Conservation (phyloP, 257 asterid genomes). For the Plantago elongata region DNA sequence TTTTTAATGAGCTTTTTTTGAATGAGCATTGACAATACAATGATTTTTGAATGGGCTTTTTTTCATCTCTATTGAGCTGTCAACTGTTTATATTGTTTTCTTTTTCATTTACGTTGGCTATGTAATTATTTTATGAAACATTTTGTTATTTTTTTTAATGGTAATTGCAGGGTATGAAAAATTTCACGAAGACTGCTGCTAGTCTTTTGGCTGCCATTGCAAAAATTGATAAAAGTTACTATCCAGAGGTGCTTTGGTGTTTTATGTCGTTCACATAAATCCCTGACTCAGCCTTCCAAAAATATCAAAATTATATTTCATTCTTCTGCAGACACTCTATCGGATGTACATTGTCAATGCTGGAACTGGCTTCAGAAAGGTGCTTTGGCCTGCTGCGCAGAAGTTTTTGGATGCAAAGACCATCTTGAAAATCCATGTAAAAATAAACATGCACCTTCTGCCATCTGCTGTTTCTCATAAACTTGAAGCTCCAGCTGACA, state of each 20-base stretch:
- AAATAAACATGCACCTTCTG: not conserved
- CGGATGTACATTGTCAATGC: constrained; percentile 88
- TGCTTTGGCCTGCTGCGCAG: constrained; percentile 96
- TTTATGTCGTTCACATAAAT: constrained; percentile 3
- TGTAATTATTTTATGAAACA: too few species aligned
- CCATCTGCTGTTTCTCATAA: not conserved
- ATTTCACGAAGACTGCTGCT: constrained; percentile 68
- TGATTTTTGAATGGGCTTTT: too few species aligned
- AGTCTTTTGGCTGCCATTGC: constrained; percentile 77
- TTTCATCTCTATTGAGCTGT: too few species aligned
- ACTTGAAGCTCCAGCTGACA: constrained; percentile 20
- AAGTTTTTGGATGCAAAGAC: constrained; percentile 82
- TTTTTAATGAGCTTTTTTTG: too few species aligned
- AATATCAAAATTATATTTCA: constrained; percentile 17
- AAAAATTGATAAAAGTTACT: constrained; percentile 69
- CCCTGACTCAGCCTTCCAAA: not conserved
- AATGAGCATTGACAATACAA: too few species aligned
- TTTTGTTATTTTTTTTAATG: not conserved
- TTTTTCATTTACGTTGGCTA: too few species aligned
- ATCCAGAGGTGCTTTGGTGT: constrained; percentile 71
- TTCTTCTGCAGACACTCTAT: constrained; percentile 73
- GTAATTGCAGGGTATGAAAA: constrained; percentile 67
- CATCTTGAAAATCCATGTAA: constrained; percentile 70
- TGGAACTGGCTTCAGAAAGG: constrained; percentile 82
- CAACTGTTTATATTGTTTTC: too few species aligned